Evolutionary conservation across 148 eudicot species (phyloP).

Genomic region (Camellia sinensis): DNA sequence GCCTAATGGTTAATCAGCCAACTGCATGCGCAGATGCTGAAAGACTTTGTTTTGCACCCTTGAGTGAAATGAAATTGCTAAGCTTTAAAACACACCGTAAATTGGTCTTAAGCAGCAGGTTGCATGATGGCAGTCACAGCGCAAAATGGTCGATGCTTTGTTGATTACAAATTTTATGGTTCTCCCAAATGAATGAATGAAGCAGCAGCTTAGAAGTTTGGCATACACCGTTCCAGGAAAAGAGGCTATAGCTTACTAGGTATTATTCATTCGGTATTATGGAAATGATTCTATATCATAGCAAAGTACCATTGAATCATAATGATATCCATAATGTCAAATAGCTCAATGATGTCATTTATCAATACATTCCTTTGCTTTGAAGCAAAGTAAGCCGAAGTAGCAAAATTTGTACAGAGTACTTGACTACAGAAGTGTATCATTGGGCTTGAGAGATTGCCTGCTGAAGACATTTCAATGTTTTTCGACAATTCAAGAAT

Average conservation of each 20-base stretch:
- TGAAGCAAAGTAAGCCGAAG: neutral
- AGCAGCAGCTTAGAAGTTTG: no score
- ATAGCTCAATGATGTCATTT: no score
- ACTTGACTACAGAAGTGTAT: neutral
- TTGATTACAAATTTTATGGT: no score
- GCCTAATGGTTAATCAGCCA: no score
- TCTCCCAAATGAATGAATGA: no score
- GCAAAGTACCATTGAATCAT: neutral
- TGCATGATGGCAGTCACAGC: neutral
- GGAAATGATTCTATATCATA: neutral
- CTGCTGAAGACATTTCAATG: constrained; percentile 26
- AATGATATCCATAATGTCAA: neutral
- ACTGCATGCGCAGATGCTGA: no score
- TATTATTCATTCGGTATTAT: no score
- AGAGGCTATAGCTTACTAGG: no score
- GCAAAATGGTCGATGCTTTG: neutral
- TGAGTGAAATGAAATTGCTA: no score
- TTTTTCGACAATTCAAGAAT: constrained; percentile 28
- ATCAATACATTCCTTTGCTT: neutral
- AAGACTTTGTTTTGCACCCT: no score
- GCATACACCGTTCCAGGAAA: no score
- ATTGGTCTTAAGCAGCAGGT: neutral
- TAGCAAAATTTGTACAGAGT: neutral
- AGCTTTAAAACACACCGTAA: neutral
- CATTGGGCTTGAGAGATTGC: constrained; percentile 14